Conservation (phyloP, 768 basidiomycete genomes). For the Saitozyma podzolica region DNA sequence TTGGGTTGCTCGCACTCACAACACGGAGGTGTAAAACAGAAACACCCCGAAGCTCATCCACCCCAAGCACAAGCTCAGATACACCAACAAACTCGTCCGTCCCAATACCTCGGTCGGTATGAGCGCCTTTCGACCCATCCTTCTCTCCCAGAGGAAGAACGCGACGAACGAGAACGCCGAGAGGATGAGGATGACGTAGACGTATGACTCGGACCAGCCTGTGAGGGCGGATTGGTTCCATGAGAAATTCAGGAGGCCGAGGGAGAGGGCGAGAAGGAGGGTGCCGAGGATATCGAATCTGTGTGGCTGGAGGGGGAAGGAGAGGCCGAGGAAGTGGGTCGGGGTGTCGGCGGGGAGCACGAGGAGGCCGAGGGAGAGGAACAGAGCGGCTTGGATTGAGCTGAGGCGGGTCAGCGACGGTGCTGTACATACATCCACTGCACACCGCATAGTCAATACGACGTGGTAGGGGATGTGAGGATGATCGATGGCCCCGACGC, state of each 20-base stretch:
- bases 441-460: too few relatives aligned
- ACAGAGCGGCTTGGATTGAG: constrained; percentile 18
- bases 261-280: constrained; percentile 22
- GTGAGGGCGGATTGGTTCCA: constrained; percentile 38
- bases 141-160: constrained; percentile 31
- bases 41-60: constrained; percentile 24
- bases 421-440: too few relatives aligned
- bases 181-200: constrained; percentile 30
- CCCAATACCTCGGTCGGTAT: constrained; percentile 29
- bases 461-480: too few relatives aligned
- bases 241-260: constrained; percentile 40
- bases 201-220: constrained; percentile 32
- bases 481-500: too few relatives aligned
- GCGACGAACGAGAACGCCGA: constrained; percentile 11
- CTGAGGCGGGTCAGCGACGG: constrained; percentile 2
- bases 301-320: not conserved
- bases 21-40: constrained; percentile 27
- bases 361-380: constrained; percentile 17
- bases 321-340: not conserved
- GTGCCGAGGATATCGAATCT: constrained; percentile 31
- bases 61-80: constrained; percentile 20
- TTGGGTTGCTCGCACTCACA: constrained; percentile 12
- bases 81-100: constrained; percentile 18
- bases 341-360: constrained; percentile 20
- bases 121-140: constrained; percentile 19